A percentile compares a stretch with the other conserved stretches of the same genome.
Evolutionary conservation across 345 rosid species (phyloP).

Genomic region (Boechera stricta): DNA sequence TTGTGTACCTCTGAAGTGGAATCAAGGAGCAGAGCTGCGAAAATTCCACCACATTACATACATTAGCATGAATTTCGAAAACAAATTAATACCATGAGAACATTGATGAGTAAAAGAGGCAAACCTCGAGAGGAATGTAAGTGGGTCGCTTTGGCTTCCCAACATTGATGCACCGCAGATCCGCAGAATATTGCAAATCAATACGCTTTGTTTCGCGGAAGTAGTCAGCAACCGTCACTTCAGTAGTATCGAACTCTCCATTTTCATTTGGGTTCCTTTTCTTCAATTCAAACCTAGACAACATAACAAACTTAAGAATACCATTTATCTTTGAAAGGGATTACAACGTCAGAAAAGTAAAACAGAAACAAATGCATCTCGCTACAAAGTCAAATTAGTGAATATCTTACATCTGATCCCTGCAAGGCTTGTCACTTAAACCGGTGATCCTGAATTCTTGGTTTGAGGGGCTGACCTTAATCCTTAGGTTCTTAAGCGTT

Average conservation of each 20-base stretch:
- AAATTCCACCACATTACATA: conserved; percentile 13
- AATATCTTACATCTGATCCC: conserved; percentile 54
- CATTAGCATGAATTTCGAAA: not conserved
- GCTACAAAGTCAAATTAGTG: conserved; percentile 9
- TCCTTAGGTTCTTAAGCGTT: conserved; percentile 72
- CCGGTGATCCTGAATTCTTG: conserved; percentile 88
- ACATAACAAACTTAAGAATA: conserved; percentile 20
- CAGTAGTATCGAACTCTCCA: conserved; percentile 56
- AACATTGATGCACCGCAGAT: conserved; percentile 73
- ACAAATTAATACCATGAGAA: not conserved
- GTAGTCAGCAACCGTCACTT: conserved; percentile 77
- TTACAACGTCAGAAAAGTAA: conserved; percentile 1
- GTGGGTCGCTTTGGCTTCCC: conserved; percentile 82
- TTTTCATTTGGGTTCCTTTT: conserved; percentile 51
- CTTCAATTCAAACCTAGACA: conserved; percentile 67
- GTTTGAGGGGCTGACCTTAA: conserved; percentile 70
- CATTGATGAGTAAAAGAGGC: not conserved
- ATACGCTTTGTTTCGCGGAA: conserved; percentile 62
- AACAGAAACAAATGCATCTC: conserved; percentile 7
- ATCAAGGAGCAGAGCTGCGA: conserved; percentile 75
- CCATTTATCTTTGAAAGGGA: conserved; percentile 3
- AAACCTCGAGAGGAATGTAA: conserved; percentile 64
- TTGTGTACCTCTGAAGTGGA: conserved; percentile 94
- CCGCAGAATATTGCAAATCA: conserved; percentile 59
- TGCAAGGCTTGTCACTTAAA: conserved; percentile 69